A percentile compares a stretch with the other conserved stretches of the same genome.
phyloP scores from a whole-genome alignment of 768 basidiomycete genomes.

The Lactarius pseudohatsudake region DNA sequence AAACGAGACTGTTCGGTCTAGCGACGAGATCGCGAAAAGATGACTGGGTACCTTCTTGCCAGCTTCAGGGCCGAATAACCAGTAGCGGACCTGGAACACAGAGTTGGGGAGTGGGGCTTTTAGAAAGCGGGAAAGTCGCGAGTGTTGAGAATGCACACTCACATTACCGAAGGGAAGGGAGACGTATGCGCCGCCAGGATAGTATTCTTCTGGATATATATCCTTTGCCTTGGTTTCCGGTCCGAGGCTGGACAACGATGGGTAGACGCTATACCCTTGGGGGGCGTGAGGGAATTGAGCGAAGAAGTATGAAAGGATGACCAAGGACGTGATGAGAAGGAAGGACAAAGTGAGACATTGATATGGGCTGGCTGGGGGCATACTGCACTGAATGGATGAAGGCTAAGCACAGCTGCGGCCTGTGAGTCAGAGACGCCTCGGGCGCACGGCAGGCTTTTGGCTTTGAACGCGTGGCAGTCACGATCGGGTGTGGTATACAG shows the following conservation, averaged over 20 bases:
- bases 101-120: not conserved
- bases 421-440: not conserved
- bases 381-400: slow-evolving; percentile 21
- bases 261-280: slow-evolving; percentile 46
- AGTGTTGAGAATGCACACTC: slow-evolving; percentile 30
- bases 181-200: slow-evolving; percentile 61
- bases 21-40: not conserved
- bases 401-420: slow-evolving; percentile 9
- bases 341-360: slow-evolving; percentile 52
- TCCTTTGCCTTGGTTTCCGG: slow-evolving; percentile 55
- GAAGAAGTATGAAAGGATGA: slow-evolving; percentile 60
- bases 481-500: not conserved
- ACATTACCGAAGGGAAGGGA: slow-evolving; percentile 65
- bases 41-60: slow-evolving; percentile 54
- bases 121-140: not conserved
- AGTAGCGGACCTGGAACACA: slow-evolving; percentile 61
- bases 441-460: not conserved
- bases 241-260: slow-evolving; percentile 63
- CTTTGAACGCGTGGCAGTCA: not conserved
- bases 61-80: slow-evolving; percentile 69
- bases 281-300: slow-evolving; percentile 66
- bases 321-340: slow-evolving; percentile 57
- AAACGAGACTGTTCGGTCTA: not conserved
- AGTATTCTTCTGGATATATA: slow-evolving; percentile 73
- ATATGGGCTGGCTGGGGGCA: slow-evolving; percentile 33